phyloP scores from a whole-genome alignment of 306 rosid species.

The Sindora glabra region DNA sequence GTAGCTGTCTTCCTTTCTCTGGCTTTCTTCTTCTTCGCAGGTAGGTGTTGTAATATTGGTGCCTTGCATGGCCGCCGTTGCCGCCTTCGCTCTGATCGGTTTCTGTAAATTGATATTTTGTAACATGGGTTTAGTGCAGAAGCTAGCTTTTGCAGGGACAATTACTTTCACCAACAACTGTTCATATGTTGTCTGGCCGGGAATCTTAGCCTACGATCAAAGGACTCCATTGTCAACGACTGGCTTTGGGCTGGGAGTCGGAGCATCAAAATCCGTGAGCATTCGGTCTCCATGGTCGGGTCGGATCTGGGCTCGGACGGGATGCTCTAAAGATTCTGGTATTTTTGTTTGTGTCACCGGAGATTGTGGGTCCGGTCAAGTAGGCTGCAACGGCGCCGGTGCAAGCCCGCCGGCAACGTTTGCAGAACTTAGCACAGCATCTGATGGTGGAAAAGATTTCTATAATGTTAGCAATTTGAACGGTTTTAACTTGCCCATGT shows the following conservation, averaged over 20 bases:
- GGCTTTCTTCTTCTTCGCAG: too few relatives aligned
- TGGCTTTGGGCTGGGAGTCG: constrained; percentile 22
- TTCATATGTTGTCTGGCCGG: constrained; percentile 47
- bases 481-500: constrained; percentile 42
- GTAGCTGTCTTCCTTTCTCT: too few relatives aligned
- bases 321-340: constrained; percentile 29
- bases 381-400: constrained; percentile 34
- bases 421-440: constrained; percentile 20
- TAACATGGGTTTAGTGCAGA: too few relatives aligned
- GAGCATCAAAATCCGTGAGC: neutral
- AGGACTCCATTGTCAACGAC: constrained; percentile 25
- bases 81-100: too few relatives aligned
- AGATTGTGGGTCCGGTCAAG: constrained; percentile 35
- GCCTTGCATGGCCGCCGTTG: too few relatives aligned
- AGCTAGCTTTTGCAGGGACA: constrained; percentile 19
- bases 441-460: constrained; percentile 31
- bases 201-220: constrained; percentile 19
- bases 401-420: constrained; percentile 39
- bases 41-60: too few relatives aligned
- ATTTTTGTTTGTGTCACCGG: constrained; percentile 37
- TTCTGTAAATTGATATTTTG: too few relatives aligned
- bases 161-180: constrained; percentile 41
- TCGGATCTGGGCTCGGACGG: constrained; percentile 51
- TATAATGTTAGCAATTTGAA: constrained; percentile 41
- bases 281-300: constrained; percentile 35